phyloP scores from a whole-genome alignment of 2,329 filamentous ascomycete genomes.

The Stemphylium beticola region DNA sequence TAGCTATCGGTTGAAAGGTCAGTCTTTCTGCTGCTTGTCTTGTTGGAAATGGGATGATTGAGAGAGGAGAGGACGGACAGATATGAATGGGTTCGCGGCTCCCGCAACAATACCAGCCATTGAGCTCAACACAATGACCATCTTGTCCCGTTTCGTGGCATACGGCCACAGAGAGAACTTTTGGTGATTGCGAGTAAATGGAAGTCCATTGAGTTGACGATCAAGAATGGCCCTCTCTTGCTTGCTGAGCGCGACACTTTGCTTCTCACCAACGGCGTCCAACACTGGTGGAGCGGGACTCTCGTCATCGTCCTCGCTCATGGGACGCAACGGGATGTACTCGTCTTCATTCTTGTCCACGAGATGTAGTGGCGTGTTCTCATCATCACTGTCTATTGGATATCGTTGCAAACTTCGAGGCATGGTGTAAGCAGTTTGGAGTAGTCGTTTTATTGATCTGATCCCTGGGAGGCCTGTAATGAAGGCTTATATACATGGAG shows the following conservation, averaged over 20 bases:
- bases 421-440: no score
- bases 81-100: neutral
- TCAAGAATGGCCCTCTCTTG: neutral
- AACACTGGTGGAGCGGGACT: neutral
- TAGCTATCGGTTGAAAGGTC: neutral
- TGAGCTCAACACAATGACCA: neutral
- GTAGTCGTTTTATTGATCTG: no score
- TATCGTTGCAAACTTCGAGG: neutral
- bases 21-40: neutral
- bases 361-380: neutral
- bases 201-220: neutral
- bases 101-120: neutral
- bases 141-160: neutral
- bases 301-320: neutral
- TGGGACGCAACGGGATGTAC: neutral
- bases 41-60: neutral
- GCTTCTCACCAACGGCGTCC: neutral
- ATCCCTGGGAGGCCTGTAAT: no score
- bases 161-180: neutral
- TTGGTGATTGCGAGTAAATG: neutral
- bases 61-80: neutral
- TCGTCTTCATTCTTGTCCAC: neutral
- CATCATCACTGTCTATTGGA: neutral
- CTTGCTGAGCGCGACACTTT: neutral
- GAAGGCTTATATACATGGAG: no score